Base-by-base conservation (phyloP, 1,284 basidiomycete species). In the Papiliotrema laurentii region DNA sequence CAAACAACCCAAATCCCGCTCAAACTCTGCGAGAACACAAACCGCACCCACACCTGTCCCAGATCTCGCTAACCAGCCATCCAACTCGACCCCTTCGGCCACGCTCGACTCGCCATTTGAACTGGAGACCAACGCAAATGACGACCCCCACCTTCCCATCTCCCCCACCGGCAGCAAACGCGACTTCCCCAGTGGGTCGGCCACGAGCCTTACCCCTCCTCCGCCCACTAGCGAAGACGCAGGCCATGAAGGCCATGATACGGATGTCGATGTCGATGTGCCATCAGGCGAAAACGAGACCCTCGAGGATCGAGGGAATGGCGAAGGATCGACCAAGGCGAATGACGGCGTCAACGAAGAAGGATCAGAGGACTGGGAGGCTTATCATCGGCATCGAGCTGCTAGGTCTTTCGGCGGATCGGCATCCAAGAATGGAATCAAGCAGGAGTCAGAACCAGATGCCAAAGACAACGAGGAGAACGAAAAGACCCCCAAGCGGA, bases 371-470 rank as follows among this genome's bases (percentile, higher is more conserved):
- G 59, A 62, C 38, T 66, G 63, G 66, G 59, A 60, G 30, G 49
- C 52, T 27, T 68, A 67, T 39, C 58, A 63, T 35, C 57, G 56
- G 9, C 47, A 53, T 27, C 58, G 64, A 18, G 53, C 51, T 13
- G 62, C 62, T 9, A 58, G 61, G 35, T 54, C 53, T 5, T 64
- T 64, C 49, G 50, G 10, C 25, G 22, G 36, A 38, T 11, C 14
- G 14, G 39, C 11, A 41, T 9, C 34, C 21, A 10, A 18, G 51
- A n/a, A n/a, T 21, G 58, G 47, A 7, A 49, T 53, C 19, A 54
- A 57, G 36, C 16, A 37, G 3, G 51, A 51, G 5, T 62, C 68
- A 28, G 73, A 61, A 34, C 51, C 74, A 25, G 78, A 75, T 36
- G 69, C 27, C 6, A 50, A 49, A 16, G 48, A 46, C 19, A 49